Conservation (phyloP, 2,329 filamentous ascomycete genomes). For the Incumbomyces delicatus region DNA sequence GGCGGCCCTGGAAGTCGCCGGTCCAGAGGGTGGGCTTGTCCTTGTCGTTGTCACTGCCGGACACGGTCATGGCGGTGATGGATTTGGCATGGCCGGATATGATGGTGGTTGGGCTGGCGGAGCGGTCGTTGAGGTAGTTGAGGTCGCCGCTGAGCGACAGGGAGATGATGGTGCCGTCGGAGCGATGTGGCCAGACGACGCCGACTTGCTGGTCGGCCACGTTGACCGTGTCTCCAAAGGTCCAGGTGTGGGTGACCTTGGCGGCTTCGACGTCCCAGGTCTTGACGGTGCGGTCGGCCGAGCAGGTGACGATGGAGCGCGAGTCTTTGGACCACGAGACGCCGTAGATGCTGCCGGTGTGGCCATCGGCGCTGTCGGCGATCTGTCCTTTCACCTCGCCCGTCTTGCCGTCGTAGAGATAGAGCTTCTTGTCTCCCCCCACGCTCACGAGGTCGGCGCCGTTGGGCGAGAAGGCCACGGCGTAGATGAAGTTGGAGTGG, state of each 20-base stretch:
- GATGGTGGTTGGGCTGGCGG: slow-evolving; percentile 56
- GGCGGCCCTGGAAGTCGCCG: slow-evolving; percentile 82
- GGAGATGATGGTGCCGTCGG: slow-evolving; percentile 80
- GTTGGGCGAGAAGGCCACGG: slow-evolving; percentile 81
- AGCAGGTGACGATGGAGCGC: slow-evolving; percentile 77
- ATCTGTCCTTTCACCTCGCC: slow-evolving; percentile 72
- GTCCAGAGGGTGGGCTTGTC: slow-evolving; percentile 61
- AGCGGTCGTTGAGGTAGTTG: slow-evolving; percentile 73
- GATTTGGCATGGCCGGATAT: slow-evolving; percentile 86
- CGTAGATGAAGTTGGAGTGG: slow-evolving; percentile 84
- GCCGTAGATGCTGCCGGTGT: slow-evolving; percentile 86
- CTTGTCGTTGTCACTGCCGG: slow-evolving; percentile 32
- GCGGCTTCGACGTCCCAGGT: slow-evolving; percentile 83
- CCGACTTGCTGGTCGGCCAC: slow-evolving; percentile 85
- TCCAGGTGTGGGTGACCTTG: slow-evolving; percentile 71
- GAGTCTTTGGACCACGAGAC: slow-evolving; percentile 86
- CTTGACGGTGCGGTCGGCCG: slow-evolving; percentile 88
- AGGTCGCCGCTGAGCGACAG: slow-evolving; percentile 81
- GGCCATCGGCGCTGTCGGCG: slow-evolving; percentile 60
- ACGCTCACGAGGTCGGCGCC: slow-evolving; percentile 74
- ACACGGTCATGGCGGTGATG: slow-evolving; percentile 64
- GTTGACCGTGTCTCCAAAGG: slow-evolving; percentile 61
- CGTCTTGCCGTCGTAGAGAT: slow-evolving; percentile 93
- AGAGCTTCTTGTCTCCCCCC: slow-evolving; percentile 84
- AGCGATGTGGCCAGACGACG: slow-evolving; percentile 76